Evolutionary conservation across 2,329 filamentous ascomycete species (phyloP).

Genomic region (Fusarium ambrosium): DNA sequence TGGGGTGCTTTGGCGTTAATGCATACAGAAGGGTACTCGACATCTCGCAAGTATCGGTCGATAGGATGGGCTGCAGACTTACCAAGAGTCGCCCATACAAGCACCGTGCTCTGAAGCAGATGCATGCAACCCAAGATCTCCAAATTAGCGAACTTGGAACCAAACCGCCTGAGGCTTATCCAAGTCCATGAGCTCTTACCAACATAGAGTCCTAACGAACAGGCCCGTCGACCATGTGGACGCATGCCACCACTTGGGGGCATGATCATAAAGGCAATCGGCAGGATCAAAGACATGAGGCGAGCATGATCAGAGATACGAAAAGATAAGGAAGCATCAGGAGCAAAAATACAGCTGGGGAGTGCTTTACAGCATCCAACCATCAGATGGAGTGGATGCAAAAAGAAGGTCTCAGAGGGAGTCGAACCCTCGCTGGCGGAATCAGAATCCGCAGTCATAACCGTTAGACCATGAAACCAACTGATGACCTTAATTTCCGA

Average conservation of each 20-base stretch:
- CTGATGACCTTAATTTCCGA: not conserved
- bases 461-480: constrained; percentile 21
- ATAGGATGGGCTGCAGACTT: not conserved
- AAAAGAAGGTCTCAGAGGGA: constrained; percentile 16
- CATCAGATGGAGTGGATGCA: not conserved
- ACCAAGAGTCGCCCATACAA: not conserved
- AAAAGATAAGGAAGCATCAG: not conserved
- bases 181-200: not conserved
- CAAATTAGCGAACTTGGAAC: not conserved
- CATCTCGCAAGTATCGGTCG: not conserved
- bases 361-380: not conserved
- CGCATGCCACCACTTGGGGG: too few relatives aligned
- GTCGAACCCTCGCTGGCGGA: constrained; percentile 26
- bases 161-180: not conserved
- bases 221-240: not conserved
- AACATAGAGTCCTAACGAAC: not conserved
- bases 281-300: not conserved
- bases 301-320: not conserved
- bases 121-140: not conserved
- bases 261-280: not conserved
- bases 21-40: not conserved
- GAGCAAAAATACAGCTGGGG: not conserved
- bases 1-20: not conserved
- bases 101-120: not conserved
- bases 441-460: constrained; percentile 27